phyloP scores from a whole-genome alignment of 176 grass and related monocot species.

The Areca catechu region DNA sequence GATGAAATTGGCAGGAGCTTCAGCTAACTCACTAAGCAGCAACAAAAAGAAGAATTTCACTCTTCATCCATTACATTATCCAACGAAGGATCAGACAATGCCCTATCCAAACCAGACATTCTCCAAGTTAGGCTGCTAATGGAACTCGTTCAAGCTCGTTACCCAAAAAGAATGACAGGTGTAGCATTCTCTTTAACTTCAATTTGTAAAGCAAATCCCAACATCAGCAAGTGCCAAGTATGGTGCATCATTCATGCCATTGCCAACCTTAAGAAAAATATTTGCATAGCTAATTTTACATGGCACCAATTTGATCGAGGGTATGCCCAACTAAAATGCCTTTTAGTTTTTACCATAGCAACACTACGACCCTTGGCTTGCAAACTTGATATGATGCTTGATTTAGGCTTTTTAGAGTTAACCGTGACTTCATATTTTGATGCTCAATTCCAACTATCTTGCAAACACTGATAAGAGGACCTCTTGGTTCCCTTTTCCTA shows the following conservation, averaged over 20 bases:
- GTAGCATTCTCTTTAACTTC: conserved; percentile 78
- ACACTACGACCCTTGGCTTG: conserved; percentile 52
- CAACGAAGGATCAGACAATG: too few relatives aligned
- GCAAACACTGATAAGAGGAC: conserved; percentile 66
- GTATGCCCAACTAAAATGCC: not conserved
- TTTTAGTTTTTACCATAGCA: conserved; percentile 56
- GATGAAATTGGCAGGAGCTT: too few relatives aligned
- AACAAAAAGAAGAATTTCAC: too few relatives aligned
- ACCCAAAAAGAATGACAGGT: conserved; percentile 71
- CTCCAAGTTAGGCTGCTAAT: not conserved
- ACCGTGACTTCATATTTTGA: conserved; percentile 44
- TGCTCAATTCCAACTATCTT: conserved; percentile 53
- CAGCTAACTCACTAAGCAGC: too few relatives aligned
- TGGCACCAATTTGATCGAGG: not conserved
- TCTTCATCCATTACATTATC: too few relatives aligned
- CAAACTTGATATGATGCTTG: conserved; percentile 64
- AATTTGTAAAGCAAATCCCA: conserved; percentile 65
- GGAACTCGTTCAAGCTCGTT: conserved; percentile 66
- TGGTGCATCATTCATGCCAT: conserved; percentile 88
- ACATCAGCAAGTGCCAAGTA: conserved; percentile 81
- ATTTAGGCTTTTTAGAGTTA: conserved; percentile 77
- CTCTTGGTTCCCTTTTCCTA: conserved; percentile 49
- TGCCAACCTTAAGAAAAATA: conserved; percentile 43
- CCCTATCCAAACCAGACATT: too few relatives aligned
- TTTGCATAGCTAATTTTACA: too few relatives aligned